Evolutionary conservation across 352 stramenopile species (phyloP).

Genomic region (Phytophthora idaei): DNA sequence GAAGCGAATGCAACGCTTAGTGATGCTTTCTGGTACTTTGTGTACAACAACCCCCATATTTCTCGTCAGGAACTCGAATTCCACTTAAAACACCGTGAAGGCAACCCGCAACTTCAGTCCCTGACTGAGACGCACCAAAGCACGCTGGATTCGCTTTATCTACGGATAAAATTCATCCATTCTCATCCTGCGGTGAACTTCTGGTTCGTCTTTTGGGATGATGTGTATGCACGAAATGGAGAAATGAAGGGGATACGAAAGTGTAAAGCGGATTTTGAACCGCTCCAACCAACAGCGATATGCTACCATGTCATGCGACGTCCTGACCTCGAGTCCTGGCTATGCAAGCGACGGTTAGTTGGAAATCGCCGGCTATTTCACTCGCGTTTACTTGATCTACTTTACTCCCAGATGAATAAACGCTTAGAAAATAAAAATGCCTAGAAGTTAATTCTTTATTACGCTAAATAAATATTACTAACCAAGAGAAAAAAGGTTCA

Average conservation of each 20-base stretch:
- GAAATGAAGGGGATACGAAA: constrained; percentile 37
- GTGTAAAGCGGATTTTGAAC: constrained; percentile 32
- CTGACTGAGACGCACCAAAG: constrained; percentile 22
- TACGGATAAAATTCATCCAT: constrained; percentile 35
- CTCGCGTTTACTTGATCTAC: constrained; percentile 3
- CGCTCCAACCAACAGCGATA: constrained; percentile 30
- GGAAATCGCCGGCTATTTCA: constrained; percentile 26
- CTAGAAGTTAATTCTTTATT: no score
- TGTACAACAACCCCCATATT: constrained; percentile 47
- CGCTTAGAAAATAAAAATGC: neutral
- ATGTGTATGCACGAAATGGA: constrained; percentile 45
- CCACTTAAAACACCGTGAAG: constrained; percentile 31
- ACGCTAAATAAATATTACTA: no score
- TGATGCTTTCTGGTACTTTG: constrained; percentile 57
- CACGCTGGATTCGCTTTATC: constrained; percentile 43
- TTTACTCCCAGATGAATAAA: constrained; percentile 25
- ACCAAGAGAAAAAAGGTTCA: no score
- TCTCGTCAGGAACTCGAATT: constrained; percentile 30
- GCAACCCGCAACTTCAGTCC: constrained; percentile 28
- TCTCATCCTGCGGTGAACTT: constrained; percentile 37
- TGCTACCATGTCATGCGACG: constrained; percentile 44
- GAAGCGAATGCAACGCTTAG: constrained; percentile 37
- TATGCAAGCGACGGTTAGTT: constrained; percentile 23
- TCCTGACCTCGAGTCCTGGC: constrained; percentile 34
- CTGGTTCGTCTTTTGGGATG: constrained; percentile 62